Evolutionary conservation across 1,284 basidiomycete species (phyloP).

Genomic region (Trichosporon ovoides): DNA sequence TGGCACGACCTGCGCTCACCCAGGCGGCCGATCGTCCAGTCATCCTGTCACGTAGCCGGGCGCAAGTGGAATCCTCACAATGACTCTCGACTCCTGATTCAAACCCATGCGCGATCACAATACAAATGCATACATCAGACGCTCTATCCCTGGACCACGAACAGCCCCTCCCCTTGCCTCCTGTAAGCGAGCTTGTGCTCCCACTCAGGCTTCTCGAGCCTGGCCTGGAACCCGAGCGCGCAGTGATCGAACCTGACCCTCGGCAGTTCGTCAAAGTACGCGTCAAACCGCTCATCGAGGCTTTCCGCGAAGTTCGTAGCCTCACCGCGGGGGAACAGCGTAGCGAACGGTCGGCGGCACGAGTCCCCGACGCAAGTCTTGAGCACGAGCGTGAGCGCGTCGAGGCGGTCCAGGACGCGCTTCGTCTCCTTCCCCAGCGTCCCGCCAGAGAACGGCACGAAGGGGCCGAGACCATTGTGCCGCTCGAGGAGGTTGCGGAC

Average conservation of each 20-base stretch:
- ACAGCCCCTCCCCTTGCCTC: background rate
- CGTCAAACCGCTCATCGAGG: conserved; percentile 23
- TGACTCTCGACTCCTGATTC: too few relatives aligned
- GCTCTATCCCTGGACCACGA: background rate
- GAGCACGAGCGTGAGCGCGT: conserved; percentile 38
- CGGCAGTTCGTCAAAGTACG: conserved; percentile 31
- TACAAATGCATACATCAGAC: too few relatives aligned
- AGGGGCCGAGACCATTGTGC: conserved; percentile 21
- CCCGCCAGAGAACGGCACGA: conserved; percentile 12
- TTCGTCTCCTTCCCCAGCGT: background rate
- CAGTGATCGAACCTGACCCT: conserved; percentile 31
- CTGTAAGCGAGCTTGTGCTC: background rate
- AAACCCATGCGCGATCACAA: too few relatives aligned
- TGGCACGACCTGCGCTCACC: too few relatives aligned
- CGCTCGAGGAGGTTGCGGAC: conserved; percentile 30
- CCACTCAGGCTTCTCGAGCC: conserved; percentile 30
- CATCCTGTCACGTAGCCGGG: too few relatives aligned
- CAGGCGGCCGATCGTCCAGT: too few relatives aligned
- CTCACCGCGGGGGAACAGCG: conserved; percentile 26
- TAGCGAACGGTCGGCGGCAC: conserved; percentile 31
- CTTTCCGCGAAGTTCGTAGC: conserved; percentile 21
- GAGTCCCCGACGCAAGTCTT: conserved; percentile 35
- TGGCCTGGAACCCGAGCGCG: conserved; percentile 25
- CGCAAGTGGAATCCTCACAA: too few relatives aligned
- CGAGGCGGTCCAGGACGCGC: conserved; percentile 23